phyloP scores from a whole-genome alignment of 768 basidiomycete genomes.

The Boletus sensibilis region DNA sequence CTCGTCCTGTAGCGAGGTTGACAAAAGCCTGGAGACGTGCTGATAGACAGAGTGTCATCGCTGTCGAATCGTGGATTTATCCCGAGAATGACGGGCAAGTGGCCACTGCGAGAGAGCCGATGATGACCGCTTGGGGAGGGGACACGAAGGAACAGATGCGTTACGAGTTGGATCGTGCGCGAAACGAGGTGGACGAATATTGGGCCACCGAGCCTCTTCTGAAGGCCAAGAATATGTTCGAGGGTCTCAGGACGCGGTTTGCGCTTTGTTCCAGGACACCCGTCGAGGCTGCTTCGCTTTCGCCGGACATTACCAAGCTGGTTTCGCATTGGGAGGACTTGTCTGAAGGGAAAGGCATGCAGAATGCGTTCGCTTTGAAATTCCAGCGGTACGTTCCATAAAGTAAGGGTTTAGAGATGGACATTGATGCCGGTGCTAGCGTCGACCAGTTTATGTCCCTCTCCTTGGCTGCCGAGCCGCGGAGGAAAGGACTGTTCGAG shows the following conservation, averaged over 20 bases:
- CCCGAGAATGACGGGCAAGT: slow-evolving; percentile 36
- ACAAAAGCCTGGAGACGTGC: slow-evolving; percentile 82
- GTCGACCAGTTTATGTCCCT: slow-evolving; percentile 78
- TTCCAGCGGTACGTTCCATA: slow-evolving; percentile 55
- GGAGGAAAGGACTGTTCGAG: slow-evolving; percentile 71
- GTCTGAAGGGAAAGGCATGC: slow-evolving; percentile 37
- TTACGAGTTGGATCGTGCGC: slow-evolving; percentile 47
- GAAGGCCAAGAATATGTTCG: slow-evolving; percentile 48
- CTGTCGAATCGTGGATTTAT: slow-evolving; percentile 69
- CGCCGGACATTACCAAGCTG: slow-evolving; percentile 49
- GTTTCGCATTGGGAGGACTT: slow-evolving; percentile 59
- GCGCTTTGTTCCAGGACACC: slow-evolving; percentile 48
- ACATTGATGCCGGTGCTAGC: slow-evolving; percentile 33
- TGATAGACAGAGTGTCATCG: slow-evolving; percentile 53
- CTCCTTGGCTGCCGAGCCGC: slow-evolving; percentile 72
- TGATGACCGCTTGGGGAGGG: slow-evolving; percentile 69
- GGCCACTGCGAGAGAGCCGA: slow-evolving; percentile 38
- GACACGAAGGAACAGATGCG: slow-evolving; percentile 48
- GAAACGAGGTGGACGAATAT: slow-evolving; percentile 43
- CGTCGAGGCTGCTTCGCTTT: slow-evolving; percentile 39
- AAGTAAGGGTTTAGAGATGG: not conserved
- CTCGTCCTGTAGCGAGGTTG: slow-evolving; percentile 69
- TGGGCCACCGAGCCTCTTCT: slow-evolving; percentile 43
- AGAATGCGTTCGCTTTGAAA: slow-evolving; percentile 46
- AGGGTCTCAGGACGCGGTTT: slow-evolving; percentile 49